These are phyloP conservation scores for Globisporangium ultimum DNA, from an alignment of 352 stramenopile species.

Conservation along the genomic window DNA sequence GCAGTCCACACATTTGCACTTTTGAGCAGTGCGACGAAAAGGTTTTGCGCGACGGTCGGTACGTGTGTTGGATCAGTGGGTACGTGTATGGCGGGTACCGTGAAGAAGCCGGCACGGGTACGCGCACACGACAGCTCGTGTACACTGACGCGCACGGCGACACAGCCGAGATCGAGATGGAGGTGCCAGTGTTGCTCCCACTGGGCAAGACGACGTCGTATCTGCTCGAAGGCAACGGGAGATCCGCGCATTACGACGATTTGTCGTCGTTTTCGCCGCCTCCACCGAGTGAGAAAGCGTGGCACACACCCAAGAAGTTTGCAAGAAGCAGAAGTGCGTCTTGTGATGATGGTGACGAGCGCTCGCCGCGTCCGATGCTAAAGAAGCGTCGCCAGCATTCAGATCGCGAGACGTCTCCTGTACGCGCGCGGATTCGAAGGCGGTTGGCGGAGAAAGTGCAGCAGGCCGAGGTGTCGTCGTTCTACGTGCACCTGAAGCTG, in stretches of 20 bases:
- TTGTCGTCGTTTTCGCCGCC: slow-evolving; percentile 62
- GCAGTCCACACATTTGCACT: slow-evolving; percentile 69
- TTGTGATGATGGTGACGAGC: slow-evolving; percentile 18
- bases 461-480: slow-evolving; percentile 42
- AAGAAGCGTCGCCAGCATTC: slow-evolving; percentile 27
- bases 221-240: slow-evolving; percentile 44
- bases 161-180: slow-evolving; percentile 59
- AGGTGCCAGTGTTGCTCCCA: slow-evolving; percentile 64
- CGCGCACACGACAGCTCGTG: slow-evolving; percentile 50
- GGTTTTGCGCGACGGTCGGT: slow-evolving; percentile 43
- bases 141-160: slow-evolving; percentile 57
- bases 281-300: slow-evolving; percentile 51
- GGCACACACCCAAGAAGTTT: slow-evolving; percentile 19
- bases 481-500: slow-evolving; percentile 65
- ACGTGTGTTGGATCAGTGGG: slow-evolving; percentile 69
- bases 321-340: slow-evolving; percentile 6
- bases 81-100: slow-evolving; percentile 59
- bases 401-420: slow-evolving; percentile 46
- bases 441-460: slow-evolving; percentile 51
- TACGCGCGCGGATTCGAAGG: slow-evolving; percentile 51
- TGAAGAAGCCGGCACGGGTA: slow-evolving; percentile 60
- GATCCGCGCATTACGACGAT: slow-evolving; percentile 12
- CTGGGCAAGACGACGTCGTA: slow-evolving; percentile 60
- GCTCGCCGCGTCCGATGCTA: slow-evolving; percentile 20
- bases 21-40: slow-evolving; percentile 71